Conservation (phyloP, 2,329 filamentous ascomycete genomes). For the Phoma sp. region DNA sequence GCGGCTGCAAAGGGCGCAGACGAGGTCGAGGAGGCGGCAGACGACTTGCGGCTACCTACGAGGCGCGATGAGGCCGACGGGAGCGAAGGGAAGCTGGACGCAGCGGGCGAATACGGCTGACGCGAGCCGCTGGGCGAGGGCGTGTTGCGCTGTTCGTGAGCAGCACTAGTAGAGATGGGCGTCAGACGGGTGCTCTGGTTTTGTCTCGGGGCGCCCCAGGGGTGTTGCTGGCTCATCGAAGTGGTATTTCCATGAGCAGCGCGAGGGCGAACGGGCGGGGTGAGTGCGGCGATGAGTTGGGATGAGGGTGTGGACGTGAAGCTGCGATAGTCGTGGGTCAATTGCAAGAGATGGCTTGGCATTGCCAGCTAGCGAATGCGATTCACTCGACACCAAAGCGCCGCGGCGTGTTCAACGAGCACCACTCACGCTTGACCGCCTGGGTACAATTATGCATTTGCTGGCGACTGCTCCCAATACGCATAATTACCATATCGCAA, state of each 20-base stretch:
- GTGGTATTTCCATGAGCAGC: conserved; percentile 50
- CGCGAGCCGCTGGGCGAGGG: conserved; percentile 58
- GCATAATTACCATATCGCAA: too few relatives aligned
- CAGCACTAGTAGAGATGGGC: conserved; percentile 60
- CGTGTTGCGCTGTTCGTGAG: conserved; percentile 52
- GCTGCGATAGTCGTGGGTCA: conserved; percentile 25
- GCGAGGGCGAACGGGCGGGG: conserved; percentile 36
- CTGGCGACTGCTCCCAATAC: too few relatives aligned
- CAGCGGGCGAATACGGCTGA: conserved; percentile 58
- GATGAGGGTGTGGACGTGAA: conserved; percentile 22
- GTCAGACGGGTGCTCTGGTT: conserved; percentile 63
- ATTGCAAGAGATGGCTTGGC: conserved; percentile 12
- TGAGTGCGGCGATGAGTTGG: conserved; percentile 26
- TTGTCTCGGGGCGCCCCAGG: conserved; percentile 63
- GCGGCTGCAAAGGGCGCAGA: conserved; percentile 63
- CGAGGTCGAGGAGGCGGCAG: conserved; percentile 60
- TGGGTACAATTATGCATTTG: too few relatives aligned
- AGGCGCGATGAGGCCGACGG: conserved; percentile 57
- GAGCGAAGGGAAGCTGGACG: conserved; percentile 60
- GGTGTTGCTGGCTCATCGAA: conserved; percentile 60
- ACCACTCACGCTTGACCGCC: too few relatives aligned
- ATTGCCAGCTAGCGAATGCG: conserved; percentile 15
- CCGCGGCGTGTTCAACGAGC: neutral
- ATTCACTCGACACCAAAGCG: neutral
- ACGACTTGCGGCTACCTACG: conserved; percentile 60